Base-by-base conservation (phyloP, 768 basidiomycete species). In the Trametes cubensis region DNA sequence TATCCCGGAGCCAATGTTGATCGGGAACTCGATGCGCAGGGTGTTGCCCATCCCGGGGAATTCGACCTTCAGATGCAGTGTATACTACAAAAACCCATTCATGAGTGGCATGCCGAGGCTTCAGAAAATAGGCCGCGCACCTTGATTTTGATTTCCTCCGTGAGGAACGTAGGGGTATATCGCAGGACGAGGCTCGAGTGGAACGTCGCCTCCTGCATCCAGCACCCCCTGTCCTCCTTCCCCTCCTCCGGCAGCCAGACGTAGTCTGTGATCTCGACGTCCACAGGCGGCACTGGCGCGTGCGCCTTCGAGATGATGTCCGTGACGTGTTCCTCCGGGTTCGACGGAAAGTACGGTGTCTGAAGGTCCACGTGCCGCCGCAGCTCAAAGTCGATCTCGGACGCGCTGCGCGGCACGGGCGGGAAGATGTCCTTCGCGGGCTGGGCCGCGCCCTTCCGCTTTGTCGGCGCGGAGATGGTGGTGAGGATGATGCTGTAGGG, bases 21-120 rank as follows among this genome's bases (percentile, higher is more conserved):
- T 56, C 7, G 66, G 66, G 21, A 69, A 57, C 21, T 63, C 61
- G 14, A 63, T 21, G 14, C 67, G 67, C 6, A 67, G 46, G 45
- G 42, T 39, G 58, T 67, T 69, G 8, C 68, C 66, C 21, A 64
- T 56, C 13, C 68, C 68, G 0, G 68, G 68, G 45, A 69, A 69
- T 20, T 65, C 63, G 6, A 67, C 54, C 48, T 61, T 67, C 28
- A 69, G 26, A 15, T 56, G 30, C 18, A 66, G 28, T 14, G 28
- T 58, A 30, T 65, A 67, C 66, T 69, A 41, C 15, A 14, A 8
- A n/a, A 18, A 28, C 28, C 28, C 15, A 18, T 15, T 1, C 13
- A 20, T 17, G 26, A 7, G 41, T 47, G 26, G 51, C 54, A 14
- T 18, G 28, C 42, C 38, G 44, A 4, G 6, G 11, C 8, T 40